These are phyloP conservation scores for Eimeria falciformis DNA, from an alignment of 169 alveolate species.

Conservation along the genomic window DNA sequence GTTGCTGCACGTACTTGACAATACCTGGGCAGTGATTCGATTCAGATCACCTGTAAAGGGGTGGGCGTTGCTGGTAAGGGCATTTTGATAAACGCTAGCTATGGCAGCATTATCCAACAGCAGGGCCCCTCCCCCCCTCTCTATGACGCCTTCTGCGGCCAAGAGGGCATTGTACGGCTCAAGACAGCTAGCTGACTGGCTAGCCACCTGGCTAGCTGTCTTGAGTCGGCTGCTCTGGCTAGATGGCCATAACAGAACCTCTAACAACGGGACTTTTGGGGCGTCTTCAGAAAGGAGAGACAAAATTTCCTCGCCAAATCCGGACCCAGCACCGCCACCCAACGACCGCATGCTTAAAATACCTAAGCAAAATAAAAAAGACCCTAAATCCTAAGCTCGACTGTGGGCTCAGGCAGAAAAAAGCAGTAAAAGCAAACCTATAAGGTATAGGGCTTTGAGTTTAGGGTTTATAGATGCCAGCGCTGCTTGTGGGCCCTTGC, in stretches of 20 bases:
- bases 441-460: constrained; percentile 6
- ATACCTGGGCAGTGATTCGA: constrained; percentile 43
- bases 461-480: constrained; percentile 11
- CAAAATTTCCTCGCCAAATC: constrained; percentile 39
- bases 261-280: constrained; percentile 37
- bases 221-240: not conserved
- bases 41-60: constrained; percentile 29
- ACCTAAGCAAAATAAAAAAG: not conserved
- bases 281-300: not conserved
- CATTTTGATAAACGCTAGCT: not conserved
- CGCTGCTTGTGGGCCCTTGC: not conserved
- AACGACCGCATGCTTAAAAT: constrained; percentile 46
- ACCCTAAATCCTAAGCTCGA: constrained; percentile 7
- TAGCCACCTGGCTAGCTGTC: constrained; percentile 31
- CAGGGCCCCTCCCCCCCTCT: constrained; percentile 51
- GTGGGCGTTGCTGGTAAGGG: constrained; percentile 12
- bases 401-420: no score
- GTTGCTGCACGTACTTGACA: constrained; percentile 42
- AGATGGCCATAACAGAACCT: constrained; percentile 39
- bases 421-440: not conserved
- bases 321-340: constrained; percentile 73
- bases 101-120: constrained; percentile 54
- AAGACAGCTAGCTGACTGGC: constrained; percentile 55
- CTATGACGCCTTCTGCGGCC: not conserved
- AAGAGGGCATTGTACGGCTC: constrained; percentile 71